These are phyloP conservation scores for Angomonas desouzai DNA, from an alignment of 208 protist genomes.

Conservation along the genomic window DNA sequence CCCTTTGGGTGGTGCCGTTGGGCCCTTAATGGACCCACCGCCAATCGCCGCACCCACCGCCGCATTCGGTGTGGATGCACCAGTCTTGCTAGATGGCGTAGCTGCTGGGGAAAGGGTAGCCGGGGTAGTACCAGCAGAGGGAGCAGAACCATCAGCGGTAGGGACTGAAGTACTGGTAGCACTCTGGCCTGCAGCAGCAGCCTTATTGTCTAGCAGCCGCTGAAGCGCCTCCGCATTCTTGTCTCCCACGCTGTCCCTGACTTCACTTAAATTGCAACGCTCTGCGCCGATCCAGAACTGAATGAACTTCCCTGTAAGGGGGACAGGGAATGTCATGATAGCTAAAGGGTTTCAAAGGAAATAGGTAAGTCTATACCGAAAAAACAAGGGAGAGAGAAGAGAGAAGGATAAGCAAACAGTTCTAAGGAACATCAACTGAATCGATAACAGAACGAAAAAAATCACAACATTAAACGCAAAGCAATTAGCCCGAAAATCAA, in stretches of 20 bases:
- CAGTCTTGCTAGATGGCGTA: not conserved
- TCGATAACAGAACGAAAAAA: not conserved
- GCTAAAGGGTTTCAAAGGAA: not conserved
- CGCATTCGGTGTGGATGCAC: not conserved
- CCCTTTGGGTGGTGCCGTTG: too few species aligned
- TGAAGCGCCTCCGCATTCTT: not conserved
- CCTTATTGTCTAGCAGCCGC: not conserved
- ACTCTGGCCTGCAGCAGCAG: not conserved
- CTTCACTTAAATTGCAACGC: not conserved
- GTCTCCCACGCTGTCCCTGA: not conserved
- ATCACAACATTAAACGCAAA: not conserved
- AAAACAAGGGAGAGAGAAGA: conserved; percentile 1
- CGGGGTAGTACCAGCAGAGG: not conserved
- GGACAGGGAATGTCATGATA: not conserved
- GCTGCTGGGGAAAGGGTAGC: not conserved
- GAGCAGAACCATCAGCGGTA: not conserved
- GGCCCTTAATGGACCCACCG: too few species aligned
- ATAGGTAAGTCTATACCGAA: not conserved
- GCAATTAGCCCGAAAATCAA: too few species aligned
- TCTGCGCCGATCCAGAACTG: not conserved
- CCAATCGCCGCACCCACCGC: not conserved
- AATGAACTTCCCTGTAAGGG: not conserved
- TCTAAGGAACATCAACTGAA: too few species aligned
- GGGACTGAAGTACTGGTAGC: not conserved
- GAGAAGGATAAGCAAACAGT: too few species aligned